phyloP scores from a whole-genome alignment of 1,284 basidiomycete species.

The Trichosporon sp. region DNA sequence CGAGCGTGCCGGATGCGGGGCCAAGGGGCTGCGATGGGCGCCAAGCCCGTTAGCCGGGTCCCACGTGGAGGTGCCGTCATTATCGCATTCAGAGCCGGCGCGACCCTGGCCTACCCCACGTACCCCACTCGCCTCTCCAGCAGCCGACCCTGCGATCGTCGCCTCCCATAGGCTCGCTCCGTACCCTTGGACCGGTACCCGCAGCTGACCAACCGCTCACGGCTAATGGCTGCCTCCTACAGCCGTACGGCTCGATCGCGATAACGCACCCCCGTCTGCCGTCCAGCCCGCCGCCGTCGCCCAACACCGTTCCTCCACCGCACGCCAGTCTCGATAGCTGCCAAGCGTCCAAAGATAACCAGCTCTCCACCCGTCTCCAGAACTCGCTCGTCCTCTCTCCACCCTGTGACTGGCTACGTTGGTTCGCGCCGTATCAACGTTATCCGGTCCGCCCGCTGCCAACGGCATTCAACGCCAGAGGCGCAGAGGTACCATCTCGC shows the following conservation, averaged over 20 bases:
- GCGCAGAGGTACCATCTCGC: background rate
- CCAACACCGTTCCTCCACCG: background rate
- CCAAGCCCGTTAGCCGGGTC: background rate
- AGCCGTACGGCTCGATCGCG: background rate
- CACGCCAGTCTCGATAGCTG: too few species aligned
- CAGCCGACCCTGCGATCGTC: background rate
- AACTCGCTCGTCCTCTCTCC: too few species aligned
- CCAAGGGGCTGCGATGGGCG: background rate
- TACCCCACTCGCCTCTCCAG: background rate
- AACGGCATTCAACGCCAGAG: background rate
- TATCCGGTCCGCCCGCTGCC: background rate
- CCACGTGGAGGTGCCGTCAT: background rate
- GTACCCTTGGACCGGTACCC: background rate
- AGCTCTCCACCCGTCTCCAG: background rate
- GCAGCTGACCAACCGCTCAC: background rate
- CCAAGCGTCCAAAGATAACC: background rate
- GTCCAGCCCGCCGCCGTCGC: too few species aligned
- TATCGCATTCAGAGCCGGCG: background rate
- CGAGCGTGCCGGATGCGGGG: too few species aligned
- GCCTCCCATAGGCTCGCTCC: background rate
- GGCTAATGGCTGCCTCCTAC: background rate
- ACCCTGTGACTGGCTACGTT: background rate
- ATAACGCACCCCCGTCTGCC: background rate
- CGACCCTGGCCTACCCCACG: background rate
- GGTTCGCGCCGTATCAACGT: background rate